Evolutionary conservation across 2,329 filamentous ascomycete genomes (phyloP).

Genomic region (Pseudogymnoascus sp.): DNA sequence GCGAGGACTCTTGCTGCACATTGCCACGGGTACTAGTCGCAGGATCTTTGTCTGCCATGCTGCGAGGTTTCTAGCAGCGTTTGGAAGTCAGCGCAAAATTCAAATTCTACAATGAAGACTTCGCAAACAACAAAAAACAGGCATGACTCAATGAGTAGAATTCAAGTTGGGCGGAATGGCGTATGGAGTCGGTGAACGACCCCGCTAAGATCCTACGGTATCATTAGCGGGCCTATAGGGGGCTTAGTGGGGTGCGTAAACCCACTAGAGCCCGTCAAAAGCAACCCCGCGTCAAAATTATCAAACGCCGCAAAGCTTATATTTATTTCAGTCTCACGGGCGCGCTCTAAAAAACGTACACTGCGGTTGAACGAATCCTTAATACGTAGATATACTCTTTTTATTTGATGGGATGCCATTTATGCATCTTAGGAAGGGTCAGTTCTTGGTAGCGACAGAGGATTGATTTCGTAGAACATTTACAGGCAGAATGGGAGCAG

Average conservation of each 20-base stretch:
- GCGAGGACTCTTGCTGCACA: constrained; percentile 24
- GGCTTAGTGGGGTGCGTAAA: too few species aligned
- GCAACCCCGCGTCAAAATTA: too few species aligned
- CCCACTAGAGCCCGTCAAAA: too few species aligned
- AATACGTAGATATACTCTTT: constrained; percentile 16
- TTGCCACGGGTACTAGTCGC: constrained; percentile 7
- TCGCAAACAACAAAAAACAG: constrained; percentile 13
- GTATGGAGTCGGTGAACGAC: neutral
- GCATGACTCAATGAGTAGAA: constrained; percentile 19
- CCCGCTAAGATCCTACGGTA: neutral
- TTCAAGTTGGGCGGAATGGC: neutral
- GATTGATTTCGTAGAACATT: constrained; percentile 15
- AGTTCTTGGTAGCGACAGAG: constrained; percentile 11
- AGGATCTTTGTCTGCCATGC: neutral
- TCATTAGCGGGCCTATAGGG: neutral
- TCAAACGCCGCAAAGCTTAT: too few species aligned
- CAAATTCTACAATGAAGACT: neutral
- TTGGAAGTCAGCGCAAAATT: neutral
- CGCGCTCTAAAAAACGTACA: neutral
- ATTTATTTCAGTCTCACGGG: too few species aligned
- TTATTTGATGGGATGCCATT: constrained; percentile 14
- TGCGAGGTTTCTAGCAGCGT: neutral
- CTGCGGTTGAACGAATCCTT: neutral
- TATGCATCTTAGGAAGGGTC: neutral
- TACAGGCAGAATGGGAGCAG: constrained; percentile 17